Percentiles rank a stretch among this genome's conserved stretches.
Conservation (phyloP, 331 rosid genomes). For the Prunus yedoensis region DNA sequence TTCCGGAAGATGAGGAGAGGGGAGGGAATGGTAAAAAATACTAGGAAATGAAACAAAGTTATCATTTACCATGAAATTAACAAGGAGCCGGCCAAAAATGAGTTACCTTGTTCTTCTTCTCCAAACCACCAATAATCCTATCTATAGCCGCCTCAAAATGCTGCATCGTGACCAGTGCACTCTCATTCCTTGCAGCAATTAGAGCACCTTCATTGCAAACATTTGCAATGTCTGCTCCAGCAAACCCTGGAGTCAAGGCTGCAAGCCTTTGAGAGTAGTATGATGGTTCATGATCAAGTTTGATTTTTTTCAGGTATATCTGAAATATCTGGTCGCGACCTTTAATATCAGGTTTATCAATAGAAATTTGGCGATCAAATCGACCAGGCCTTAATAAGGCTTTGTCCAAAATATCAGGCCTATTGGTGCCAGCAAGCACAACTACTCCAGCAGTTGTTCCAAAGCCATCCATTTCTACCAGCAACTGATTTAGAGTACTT, state of each 20-base stretch:
- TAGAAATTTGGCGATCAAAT: slow-evolving; percentile 76
- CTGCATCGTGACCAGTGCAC: slow-evolving; percentile 53
- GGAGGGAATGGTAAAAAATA: neutral
- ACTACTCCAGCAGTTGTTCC: slow-evolving; percentile 95
- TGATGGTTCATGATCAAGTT: slow-evolving; percentile 80
- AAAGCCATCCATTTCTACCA: slow-evolving; percentile 99
- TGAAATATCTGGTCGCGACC: slow-evolving; percentile 90
- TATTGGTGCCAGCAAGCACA: slow-evolving; percentile 96
- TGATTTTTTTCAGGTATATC: slow-evolving; percentile 73
- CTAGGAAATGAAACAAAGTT: neutral
- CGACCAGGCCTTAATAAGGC: slow-evolving; percentile 94
- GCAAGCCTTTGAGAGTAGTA: slow-evolving; percentile 88
- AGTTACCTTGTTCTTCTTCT: slow-evolving; percentile 82
- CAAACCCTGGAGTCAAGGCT: slow-evolving; percentile 95
- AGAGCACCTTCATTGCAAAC: slow-evolving; percentile 95
- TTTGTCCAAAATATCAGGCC: slow-evolving; percentile 93
- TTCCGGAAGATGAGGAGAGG: neutral
- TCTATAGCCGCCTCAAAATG: slow-evolving; percentile 93
- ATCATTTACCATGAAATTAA: neutral
- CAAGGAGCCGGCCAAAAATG: neutral
- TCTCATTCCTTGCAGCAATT: slow-evolving; percentile 80
- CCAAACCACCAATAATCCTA: slow-evolving; percentile 90
- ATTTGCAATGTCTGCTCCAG: slow-evolving; percentile 99
- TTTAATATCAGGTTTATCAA: slow-evolving; percentile 85
- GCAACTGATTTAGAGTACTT: slow-evolving; percentile 92